Evolutionary conservation across 768 basidiomycete species (phyloP).

Genomic region (Strobilomyces confusus): DNA sequence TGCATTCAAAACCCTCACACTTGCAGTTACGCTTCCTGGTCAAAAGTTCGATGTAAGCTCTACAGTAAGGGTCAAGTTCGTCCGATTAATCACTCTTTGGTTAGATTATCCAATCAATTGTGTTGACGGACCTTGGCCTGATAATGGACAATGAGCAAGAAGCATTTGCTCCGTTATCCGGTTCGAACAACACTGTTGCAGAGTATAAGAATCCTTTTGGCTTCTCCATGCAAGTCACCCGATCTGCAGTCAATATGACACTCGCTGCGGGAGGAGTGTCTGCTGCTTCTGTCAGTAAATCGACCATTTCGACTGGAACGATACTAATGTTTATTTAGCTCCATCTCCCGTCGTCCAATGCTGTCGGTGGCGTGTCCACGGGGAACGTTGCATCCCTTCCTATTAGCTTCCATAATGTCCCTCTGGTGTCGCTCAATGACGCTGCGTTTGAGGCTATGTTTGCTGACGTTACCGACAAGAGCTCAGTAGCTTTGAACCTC

Average conservation of each 20-base stretch:
- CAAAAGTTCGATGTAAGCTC: conserved; percentile 46
- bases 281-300: conserved; percentile 46
- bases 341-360: conserved; percentile 43
- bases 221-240: conserved; percentile 63
- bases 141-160: conserved; percentile 48
- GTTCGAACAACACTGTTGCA: conserved; percentile 52
- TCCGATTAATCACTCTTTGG: not conserved
- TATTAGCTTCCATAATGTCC: conserved; percentile 53
- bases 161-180: conserved; percentile 56
- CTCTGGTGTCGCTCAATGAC: conserved; percentile 53
- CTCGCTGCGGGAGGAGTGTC: conserved; percentile 45
- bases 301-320: not conserved
- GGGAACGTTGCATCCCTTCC: conserved; percentile 60
- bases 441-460: conserved; percentile 55
- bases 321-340: conserved; percentile 35
- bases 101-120: conserved; percentile 62
- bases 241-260: conserved; percentile 51
- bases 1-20: conserved; percentile 65
- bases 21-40: conserved; percentile 60
- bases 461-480: conserved; percentile 51
- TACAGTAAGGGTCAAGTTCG: not conserved
- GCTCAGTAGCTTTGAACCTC: conserved; percentile 43
- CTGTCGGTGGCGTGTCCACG: conserved; percentile 61
- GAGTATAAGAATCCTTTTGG: conserved; percentile 74
- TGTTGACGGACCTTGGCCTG: conserved; percentile 53